phyloP scores from a whole-genome alignment of 306 rosid species.

The Cicer yamashitae region DNA sequence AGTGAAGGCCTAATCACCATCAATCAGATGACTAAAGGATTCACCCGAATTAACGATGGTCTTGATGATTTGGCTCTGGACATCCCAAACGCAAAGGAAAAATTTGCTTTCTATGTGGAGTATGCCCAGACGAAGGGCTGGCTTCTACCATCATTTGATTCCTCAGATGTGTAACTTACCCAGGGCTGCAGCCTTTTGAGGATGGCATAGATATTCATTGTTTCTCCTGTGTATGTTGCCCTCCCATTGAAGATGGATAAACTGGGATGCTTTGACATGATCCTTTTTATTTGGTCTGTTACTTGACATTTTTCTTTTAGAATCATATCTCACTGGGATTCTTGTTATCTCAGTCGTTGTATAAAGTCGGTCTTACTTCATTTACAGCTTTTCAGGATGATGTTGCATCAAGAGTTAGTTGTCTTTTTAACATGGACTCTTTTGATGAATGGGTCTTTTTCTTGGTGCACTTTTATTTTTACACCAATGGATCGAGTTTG shows the following conservation, averaged over 20 bases:
- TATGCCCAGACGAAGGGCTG: constrained; percentile 77
- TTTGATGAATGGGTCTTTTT: constrained; percentile 1
- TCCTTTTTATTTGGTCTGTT: constrained; percentile 33
- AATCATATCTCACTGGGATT: constrained; percentile 44
- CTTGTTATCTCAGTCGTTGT: constrained; percentile 45
- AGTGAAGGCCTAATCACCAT: constrained; percentile 88
- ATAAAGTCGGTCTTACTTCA: constrained; percentile 53
- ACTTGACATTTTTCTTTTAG: constrained; percentile 1
- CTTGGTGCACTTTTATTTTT: neutral
- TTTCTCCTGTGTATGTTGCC: constrained; percentile 59
- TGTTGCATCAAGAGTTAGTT: constrained; percentile 48
- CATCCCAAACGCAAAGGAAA: constrained; percentile 85
- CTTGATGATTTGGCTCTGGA: constrained; percentile 96
- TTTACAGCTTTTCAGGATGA: constrained; percentile 52
- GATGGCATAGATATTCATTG: constrained; percentile 55
- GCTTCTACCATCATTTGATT: constrained; percentile 73
- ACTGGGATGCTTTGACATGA: constrained; percentile 42
- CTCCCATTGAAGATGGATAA: constrained; percentile 38
- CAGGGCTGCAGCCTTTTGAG: constrained; percentile 56
- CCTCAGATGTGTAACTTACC: constrained; percentile 52
- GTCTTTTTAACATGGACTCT: constrained; percentile 43
- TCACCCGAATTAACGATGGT: constrained; percentile 81
- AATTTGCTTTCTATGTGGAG: constrained; percentile 73
- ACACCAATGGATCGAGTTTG: neutral
- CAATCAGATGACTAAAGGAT: constrained; percentile 93